These are phyloP conservation scores for Fraxinus nigra DNA, from an alignment of 305 asterid species.

Conservation along the genomic window DNA sequence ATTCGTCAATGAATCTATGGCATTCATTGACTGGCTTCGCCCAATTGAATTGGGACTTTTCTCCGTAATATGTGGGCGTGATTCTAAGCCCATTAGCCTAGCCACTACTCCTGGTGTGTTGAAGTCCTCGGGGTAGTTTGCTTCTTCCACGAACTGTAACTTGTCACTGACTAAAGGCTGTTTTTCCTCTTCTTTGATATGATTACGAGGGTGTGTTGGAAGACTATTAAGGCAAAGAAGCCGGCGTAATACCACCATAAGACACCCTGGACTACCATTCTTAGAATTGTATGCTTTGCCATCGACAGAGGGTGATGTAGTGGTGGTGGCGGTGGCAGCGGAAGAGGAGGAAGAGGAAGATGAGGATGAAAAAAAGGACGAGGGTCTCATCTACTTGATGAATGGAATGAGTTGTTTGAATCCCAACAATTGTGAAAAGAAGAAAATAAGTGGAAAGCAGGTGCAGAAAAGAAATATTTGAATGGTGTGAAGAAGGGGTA, in stretches of 20 bases:
- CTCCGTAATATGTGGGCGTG: conserved; percentile 24
- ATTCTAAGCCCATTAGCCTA: conserved; percentile 63
- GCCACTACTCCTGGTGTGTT: conserved; percentile 55
- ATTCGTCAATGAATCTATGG: conserved; percentile 24
- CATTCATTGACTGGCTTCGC: conserved; percentile 31
- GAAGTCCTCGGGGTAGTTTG: not conserved
- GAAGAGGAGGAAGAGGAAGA: conserved; percentile 23
- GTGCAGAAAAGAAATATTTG: conserved; percentile 31
- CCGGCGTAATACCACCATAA: conserved; percentile 46
- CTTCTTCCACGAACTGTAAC: not conserved
- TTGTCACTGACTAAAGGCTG: not conserved
- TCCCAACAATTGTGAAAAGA: not conserved
- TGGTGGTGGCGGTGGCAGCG: not conserved
- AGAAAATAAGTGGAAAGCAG: conserved; percentile 23
- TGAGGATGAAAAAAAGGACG: conserved; percentile 30
- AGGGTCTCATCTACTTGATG: conserved; percentile 38
- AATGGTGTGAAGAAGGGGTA: conserved; percentile 20
- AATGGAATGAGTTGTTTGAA: not conserved
- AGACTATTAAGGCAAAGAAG: conserved; percentile 50
- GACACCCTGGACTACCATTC: conserved; percentile 31
- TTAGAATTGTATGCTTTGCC: conserved; percentile 8
- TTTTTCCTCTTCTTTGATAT: conserved; percentile 9
- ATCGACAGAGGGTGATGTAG: not conserved
- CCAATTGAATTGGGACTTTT: conserved; percentile 13
- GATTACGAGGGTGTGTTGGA: conserved; percentile 30